Evolutionary conservation across 352 stramenopile species (phyloP), one percentile per base, ranked within the genome.

Genomic region (Pythium scleroteichum): DNA sequence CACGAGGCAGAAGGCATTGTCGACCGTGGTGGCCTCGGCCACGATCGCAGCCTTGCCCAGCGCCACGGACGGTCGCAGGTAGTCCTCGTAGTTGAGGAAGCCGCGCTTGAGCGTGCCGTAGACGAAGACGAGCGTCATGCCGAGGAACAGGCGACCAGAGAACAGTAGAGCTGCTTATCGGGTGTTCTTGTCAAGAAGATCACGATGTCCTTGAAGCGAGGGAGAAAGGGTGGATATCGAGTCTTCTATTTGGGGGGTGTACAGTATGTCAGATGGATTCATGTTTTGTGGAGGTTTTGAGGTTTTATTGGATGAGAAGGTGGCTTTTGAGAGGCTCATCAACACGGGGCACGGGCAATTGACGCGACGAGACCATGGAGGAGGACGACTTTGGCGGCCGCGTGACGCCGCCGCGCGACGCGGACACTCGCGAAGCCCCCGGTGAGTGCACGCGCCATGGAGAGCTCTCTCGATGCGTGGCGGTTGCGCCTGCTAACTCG

Each of bases 71-170:
- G 78, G 81, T 20, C 74, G 60, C 23, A 92, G 62, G 62, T 92
- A 92, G 66, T 68, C 53, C 6, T 73, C 56, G 59, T 91, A 87
- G 75, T 94, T 94, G 57, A 78, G 82, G 48, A 92, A 72, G 9
- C 69, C 80, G 12, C 68, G 71, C 76, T 94, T 94, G 55, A 94
- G 79, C 33, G 82, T 94, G 24, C 82, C 84, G 57, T 94, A 91
- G 26, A 94, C 82, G 57, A 90, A 92, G 60, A 94, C 79, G 23
- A 81, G 53, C 50, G 73, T n/a, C n/a, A n/a, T 84, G 47, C 78
- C 62, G 52, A 84, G 73, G 22, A 23, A 13, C 48, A 35, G 29
- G 29, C 5, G 29, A 35, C 5, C 5, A 35, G 29, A 10, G 29
- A 10, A 35, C 5, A 5, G 29, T 35, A 10, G 29, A 35, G 29